Conservation (phyloP, 108 stramenopile genomes). For the Bacterosira constricta region DNA sequence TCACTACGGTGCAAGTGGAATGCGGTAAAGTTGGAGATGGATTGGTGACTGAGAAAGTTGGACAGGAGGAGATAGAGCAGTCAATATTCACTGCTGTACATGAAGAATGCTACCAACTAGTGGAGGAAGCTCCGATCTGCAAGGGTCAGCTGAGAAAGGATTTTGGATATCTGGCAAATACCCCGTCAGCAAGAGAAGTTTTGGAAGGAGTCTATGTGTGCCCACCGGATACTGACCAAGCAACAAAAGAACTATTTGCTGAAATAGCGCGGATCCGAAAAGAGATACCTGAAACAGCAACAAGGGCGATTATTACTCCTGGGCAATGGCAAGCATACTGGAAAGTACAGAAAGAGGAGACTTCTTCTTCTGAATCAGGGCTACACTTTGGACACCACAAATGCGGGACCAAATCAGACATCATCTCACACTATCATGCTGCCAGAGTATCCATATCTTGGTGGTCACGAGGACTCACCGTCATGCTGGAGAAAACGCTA, state of each 20-base stretch:
- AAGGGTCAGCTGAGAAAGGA: background rate
- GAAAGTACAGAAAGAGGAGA: background rate
- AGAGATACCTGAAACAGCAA: background rate
- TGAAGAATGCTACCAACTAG: background rate
- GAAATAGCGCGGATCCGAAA: background rate
- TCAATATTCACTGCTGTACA: background rate
- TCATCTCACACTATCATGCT: background rate
- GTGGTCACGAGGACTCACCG: background rate
- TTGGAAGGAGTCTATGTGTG: background rate
- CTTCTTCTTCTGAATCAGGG: constrained; percentile 8
- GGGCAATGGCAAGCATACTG: background rate
- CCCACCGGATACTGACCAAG: background rate
- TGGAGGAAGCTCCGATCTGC: constrained; percentile 13
- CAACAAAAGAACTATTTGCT: background rate
- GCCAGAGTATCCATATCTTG: background rate
- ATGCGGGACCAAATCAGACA: background rate
- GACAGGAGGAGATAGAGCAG: constrained; percentile 4
- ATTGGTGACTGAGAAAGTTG: no score
- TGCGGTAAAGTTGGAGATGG: no score
- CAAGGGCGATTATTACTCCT: background rate
- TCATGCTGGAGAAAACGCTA: background rate
- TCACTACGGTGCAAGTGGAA: no score
- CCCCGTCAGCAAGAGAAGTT: background rate
- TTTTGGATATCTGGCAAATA: background rate
- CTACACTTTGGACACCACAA: constrained; percentile 5